Percentiles rank a stretch among this genome's conserved stretches.
Conservation (phyloP, 768 basidiomycete species). For the Phanerochaete sordida region DNA sequence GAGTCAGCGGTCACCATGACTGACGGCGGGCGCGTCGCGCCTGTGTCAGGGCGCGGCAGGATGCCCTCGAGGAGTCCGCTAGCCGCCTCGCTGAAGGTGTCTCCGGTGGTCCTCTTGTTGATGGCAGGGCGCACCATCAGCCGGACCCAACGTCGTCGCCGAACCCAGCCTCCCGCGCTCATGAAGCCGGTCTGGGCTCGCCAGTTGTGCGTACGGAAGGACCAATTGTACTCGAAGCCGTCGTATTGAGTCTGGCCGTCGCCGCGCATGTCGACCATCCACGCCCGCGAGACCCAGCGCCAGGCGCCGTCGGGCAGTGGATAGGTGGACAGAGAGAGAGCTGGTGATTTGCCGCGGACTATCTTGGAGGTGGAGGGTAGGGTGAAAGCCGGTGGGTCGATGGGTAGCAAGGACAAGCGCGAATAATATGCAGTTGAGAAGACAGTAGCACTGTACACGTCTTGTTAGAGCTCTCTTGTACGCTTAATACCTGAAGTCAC, state of each 20-base stretch:
- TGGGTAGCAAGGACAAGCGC: conserved; percentile 60
- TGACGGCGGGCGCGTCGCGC: conserved; percentile 22
- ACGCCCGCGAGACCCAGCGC: conserved; percentile 75
- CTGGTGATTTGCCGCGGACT: conserved; percentile 45
- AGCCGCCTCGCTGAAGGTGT: background rate
- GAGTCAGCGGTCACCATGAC: conserved; percentile 20
- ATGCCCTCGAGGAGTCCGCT: background rate
- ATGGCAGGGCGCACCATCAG: conserved; percentile 74
- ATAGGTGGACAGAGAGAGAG: conserved; percentile 56
- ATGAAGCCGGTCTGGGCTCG: conserved; percentile 54
- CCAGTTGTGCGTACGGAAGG: conserved; percentile 68
- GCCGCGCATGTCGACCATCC: conserved; percentile 89
- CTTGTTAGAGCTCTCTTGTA: too few relatives aligned
- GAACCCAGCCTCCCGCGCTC: conserved; percentile 69
- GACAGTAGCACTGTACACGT: conserved; percentile 45
- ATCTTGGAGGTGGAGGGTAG: conserved; percentile 38
- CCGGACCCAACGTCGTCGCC: conserved; percentile 78
- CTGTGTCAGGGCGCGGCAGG: conserved; percentile 3
- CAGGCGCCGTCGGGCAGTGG: conserved; percentile 79
- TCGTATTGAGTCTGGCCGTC: conserved; percentile 78
- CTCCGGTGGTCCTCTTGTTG: background rate
- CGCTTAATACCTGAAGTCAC: conserved; percentile 9
- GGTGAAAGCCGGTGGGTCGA: conserved; percentile 74
- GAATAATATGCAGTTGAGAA: conserved; percentile 78
- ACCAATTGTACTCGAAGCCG: conserved; percentile 85